phyloP scores from a whole-genome alignment of 192 early-diverging fungal genomes.

The Coemansia javaensis region DNA sequence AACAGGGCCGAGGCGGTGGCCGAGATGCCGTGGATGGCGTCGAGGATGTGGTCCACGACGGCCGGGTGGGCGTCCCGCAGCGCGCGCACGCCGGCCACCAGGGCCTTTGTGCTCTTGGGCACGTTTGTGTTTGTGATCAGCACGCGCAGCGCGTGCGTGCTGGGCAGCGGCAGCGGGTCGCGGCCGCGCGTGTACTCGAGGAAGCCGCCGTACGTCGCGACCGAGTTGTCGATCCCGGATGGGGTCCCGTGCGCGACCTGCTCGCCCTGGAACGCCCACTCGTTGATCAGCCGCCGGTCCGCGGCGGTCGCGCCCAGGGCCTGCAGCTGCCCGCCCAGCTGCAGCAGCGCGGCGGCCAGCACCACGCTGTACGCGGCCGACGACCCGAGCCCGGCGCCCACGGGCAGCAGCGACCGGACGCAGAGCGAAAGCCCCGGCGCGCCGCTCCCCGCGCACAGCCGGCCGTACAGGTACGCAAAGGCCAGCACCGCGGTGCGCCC shows the following conservation, averaged over 20 bases:
- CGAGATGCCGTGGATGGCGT: constrained; percentile 64
- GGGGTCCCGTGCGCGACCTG: constrained; percentile 94
- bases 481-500: constrained; percentile 56
- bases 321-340: constrained; percentile 42
- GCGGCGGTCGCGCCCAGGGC: constrained; percentile 6
- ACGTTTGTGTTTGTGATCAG: constrained; percentile 87
- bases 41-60: constrained; percentile 62
- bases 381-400: constrained; percentile 91
- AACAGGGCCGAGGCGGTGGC: constrained; percentile 34
- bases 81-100: constrained; percentile 73
- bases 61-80: constrained; percentile 53
- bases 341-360: constrained; percentile 71
- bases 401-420: constrained; percentile 73
- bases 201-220: constrained; percentile 85
- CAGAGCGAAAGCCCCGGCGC: constrained; percentile 53
- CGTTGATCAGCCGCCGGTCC: constrained; percentile 62
- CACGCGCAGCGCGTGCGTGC: constrained; percentile 63
- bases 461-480: constrained; percentile 62
- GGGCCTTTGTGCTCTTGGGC: constrained; percentile 80
- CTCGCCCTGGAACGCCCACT: constrained; percentile 89
- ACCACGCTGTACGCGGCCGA: constrained; percentile 89
- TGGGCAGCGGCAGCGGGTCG: constrained; percentile 47
- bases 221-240: constrained; percentile 91
- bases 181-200: constrained; percentile 64
- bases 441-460: constrained; percentile 21